A percentile compares a stretch with the other conserved stretches of the same genome.
These are phyloP conservation scores for Lachnellula cervina DNA, from an alignment of 2,329 filamentous ascomycete genomes.

Conservation along the genomic window DNA sequence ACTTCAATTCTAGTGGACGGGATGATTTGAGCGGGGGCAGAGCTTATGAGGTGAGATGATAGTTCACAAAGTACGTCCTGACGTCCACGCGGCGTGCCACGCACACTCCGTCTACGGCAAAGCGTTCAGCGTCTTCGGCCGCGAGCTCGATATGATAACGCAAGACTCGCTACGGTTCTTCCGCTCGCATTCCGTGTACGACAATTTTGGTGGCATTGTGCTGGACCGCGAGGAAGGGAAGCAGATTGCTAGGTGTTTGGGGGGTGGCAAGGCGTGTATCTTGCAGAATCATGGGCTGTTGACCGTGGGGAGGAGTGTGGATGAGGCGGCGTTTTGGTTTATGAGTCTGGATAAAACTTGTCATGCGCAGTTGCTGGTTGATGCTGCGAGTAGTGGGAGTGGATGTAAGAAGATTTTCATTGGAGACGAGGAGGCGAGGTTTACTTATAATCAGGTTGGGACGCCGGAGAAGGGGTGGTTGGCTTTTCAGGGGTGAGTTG, in stretches of 20 bases:
- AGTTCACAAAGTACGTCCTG: slow-evolving; percentile 53
- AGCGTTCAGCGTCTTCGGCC: slow-evolving; percentile 57
- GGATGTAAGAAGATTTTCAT: slow-evolving; percentile 56
- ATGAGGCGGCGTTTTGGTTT: slow-evolving; percentile 51
- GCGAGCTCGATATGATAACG: slow-evolving; percentile 35
- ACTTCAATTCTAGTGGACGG: neutral
- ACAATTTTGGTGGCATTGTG: slow-evolving; percentile 48
- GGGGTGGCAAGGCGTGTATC: slow-evolving; percentile 44
- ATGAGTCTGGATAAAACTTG: slow-evolving; percentile 44
- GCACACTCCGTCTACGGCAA: slow-evolving; percentile 52
- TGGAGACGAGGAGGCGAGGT: slow-evolving; percentile 60
- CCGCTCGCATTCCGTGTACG: slow-evolving; percentile 35
- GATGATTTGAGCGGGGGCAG: neutral
- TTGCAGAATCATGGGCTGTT: slow-evolving; percentile 50
- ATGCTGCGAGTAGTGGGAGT: slow-evolving; percentile 56
- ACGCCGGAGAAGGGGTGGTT: slow-evolving; percentile 48
- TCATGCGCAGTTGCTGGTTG: slow-evolving; percentile 46
- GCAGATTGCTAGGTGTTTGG: slow-evolving; percentile 42
- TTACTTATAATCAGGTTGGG: slow-evolving; percentile 62
- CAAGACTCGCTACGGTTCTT: slow-evolving; percentile 53
- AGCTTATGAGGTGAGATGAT: slow-evolving; percentile 11
- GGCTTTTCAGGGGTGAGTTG: slow-evolving; percentile 42
- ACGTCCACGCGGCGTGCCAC: slow-evolving; percentile 53
- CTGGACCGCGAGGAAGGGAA: slow-evolving; percentile 46
- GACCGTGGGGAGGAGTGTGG: slow-evolving; percentile 41